phyloP scores from a whole-genome alignment of 306 rosid genomes.

The Medicago lupulina region DNA sequence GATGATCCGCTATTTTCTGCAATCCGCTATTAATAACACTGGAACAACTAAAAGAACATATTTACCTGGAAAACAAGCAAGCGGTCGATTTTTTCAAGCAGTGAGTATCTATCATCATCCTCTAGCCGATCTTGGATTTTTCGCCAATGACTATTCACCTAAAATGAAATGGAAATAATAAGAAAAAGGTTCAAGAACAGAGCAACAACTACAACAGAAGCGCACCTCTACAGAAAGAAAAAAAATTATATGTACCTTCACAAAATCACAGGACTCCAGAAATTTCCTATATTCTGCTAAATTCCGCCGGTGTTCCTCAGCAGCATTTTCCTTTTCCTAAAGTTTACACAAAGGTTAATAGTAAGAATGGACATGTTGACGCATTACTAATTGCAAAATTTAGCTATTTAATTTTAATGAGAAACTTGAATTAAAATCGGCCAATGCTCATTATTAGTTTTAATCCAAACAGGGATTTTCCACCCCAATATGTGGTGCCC shows the following conservation, averaged over 20 bases:
- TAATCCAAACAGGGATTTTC: slow-evolving; percentile 12
- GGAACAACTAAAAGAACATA: slow-evolving; percentile 35
- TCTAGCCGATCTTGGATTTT: slow-evolving; percentile 98
- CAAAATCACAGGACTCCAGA: slow-evolving; percentile 84
- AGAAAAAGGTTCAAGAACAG: slow-evolving; percentile 24
- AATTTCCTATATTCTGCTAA: slow-evolving; percentile 78
- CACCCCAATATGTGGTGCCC: not conserved
- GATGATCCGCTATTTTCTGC: too few relatives aligned
- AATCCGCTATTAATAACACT: too few relatives aligned
- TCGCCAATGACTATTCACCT: slow-evolving; percentile 93
- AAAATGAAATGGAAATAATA: slow-evolving; percentile 34
- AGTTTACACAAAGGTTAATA: slow-evolving; percentile 29
- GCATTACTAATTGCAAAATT: not conserved
- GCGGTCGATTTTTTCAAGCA: slow-evolving; percentile 94
- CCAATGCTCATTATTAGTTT: slow-evolving; percentile 20
- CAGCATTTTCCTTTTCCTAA: slow-evolving; percentile 93
- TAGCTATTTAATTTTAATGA: not conserved
- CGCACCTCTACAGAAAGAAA: slow-evolving; percentile 2
- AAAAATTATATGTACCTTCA: slow-evolving; percentile 62
- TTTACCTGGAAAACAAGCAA: slow-evolving; percentile 89
- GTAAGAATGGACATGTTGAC: slow-evolving; percentile 27
- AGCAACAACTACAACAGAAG: slow-evolving; percentile 37
- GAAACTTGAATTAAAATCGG: slow-evolving; percentile 16
- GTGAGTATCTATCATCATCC: slow-evolving; percentile 89
- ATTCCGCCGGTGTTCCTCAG: slow-evolving; percentile 78